Evolutionary conservation across 805 yeast genomes (phyloP).

Genomic region (Kodamaea laetipori): DNA sequence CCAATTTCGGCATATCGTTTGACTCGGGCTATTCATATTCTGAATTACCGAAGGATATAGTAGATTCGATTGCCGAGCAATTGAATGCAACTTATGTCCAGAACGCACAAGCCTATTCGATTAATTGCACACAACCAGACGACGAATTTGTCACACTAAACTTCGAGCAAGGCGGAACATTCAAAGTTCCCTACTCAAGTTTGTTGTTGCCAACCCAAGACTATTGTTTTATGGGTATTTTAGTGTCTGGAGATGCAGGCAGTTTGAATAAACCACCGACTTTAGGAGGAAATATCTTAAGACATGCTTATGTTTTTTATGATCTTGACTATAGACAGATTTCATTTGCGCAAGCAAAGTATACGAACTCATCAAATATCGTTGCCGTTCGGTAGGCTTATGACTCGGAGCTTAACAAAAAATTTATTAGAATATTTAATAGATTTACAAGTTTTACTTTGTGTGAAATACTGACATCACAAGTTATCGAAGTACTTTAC

Average conservation of each 20-base stretch:
- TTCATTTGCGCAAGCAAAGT: slow-evolving; percentile 48
- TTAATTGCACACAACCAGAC: slow-evolving; percentile 11
- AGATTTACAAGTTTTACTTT: too few species aligned
- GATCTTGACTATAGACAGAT: slow-evolving; percentile 49
- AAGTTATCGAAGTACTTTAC: slow-evolving; percentile 17
- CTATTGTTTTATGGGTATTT: slow-evolving; percentile 8
- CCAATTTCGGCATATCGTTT: slow-evolving; percentile 5
- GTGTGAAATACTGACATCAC: too few species aligned
- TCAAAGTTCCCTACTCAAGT: slow-evolving; percentile 13
- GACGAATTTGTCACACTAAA: slow-evolving; percentile 7
- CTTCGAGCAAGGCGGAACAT: slow-evolving; percentile 9
- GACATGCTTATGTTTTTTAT: slow-evolving; percentile 53
- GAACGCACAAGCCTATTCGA: not conserved
- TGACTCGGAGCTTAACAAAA: too few species aligned
- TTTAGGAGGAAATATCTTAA: slow-evolving; percentile 55
- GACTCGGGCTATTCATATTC: slow-evolving; percentile 15
- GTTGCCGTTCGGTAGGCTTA: too few species aligned
- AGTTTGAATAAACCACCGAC: slow-evolving; percentile 16
- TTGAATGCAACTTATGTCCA: slow-evolving; percentile 1
- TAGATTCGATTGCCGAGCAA: slow-evolving; percentile 5
- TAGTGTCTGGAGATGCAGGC: slow-evolving; percentile 5
- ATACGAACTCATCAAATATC: too few species aligned
- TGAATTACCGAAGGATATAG: slow-evolving; percentile 8
- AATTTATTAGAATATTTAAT: not conserved
- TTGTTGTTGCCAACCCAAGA: slow-evolving; percentile 8